phyloP scores from a whole-genome alignment of 148 eudicot genomes.

The Bassia scoparia region DNA sequence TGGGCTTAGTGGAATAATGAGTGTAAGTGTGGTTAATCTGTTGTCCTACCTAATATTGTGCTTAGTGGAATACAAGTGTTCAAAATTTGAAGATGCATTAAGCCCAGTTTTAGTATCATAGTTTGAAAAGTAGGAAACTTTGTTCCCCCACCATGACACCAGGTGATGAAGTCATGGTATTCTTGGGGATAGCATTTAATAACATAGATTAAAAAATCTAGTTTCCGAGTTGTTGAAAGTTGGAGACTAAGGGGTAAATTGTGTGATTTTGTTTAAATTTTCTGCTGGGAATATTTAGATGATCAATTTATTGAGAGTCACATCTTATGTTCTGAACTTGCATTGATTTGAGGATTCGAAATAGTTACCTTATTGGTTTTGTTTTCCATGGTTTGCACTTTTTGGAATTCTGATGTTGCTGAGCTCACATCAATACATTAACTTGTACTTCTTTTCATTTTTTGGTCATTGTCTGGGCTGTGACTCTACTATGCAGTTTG shows the following conservation, averaged over 20 bases:
- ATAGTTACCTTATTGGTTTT: not conserved
- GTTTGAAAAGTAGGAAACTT: too few relatives aligned
- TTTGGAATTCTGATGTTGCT: not conserved
- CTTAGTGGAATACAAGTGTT: not conserved
- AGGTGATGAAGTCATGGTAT: not conserved
- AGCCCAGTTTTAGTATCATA: too few relatives aligned
- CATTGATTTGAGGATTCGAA: too few relatives aligned
- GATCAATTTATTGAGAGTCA: not conserved
- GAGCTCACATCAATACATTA: not conserved
- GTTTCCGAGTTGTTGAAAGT: not conserved
- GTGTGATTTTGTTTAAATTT: not conserved
- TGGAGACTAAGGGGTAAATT: not conserved
- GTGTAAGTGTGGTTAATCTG: too few relatives aligned
- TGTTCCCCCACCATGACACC: not conserved
- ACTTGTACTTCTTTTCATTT: not conserved
- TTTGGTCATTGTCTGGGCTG: not conserved
- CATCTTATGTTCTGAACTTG: not conserved
- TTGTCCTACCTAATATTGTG: too few relatives aligned
- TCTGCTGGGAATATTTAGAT: not conserved
- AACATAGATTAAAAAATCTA: not conserved
- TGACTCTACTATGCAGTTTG: not conserved
- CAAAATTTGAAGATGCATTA: not conserved
- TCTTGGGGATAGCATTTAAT: not conserved
- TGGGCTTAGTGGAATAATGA: not conserved
- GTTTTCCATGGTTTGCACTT: not conserved